Base-by-base conservation (phyloP, 345 rosid species). In the Eucalyptus regnans region DNA sequence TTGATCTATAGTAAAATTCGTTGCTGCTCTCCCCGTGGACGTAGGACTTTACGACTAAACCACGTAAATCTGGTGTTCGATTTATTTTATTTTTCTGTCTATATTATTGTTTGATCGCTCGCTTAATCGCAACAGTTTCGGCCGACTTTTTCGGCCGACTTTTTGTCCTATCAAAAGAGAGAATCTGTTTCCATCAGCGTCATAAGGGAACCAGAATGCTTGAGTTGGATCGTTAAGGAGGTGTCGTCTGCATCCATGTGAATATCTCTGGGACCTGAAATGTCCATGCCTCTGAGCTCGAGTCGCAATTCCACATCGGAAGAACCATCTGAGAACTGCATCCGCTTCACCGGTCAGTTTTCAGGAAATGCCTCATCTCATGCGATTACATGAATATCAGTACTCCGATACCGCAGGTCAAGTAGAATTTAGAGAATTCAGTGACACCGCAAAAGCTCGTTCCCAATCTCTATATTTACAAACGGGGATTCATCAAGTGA, bases 161-260 rank as follows among this genome's bases (percentile, higher is more conserved):
- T 96, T 62, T 96, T 62, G 96, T 94, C 86, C 90, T 94, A 22
- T 95, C 97, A 91, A 96, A 96, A 96, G 86, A 96, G 92, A 22
- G 92, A 85, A 89, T 94, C 92, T 41, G 97, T 96, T 92, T 97
- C 96, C 31, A 95, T 91, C 79, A 96, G 95, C 8, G 97, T 94
- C 76, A 86, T 49, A n/a, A 84, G 62, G 89, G 93, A 91, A 7
- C 96, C 96, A 18, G 93, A 88, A 23, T 90, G 91, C 91, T 91
- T 92, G 71, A 94, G 90, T 92, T 90, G 92, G 86, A 96, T 96
- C 3, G 89, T 83, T 89, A 96, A 92, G 54, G 94, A 94, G 43
- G 94, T 91, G 37, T 95, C 97, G 90, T 96, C 95, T 43, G 97
- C 97, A 90, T 96, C 97, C 87, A 97, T 96, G n/a, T 89, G 93